A percentile compares a stretch with the other conserved stretches of the same genome.
Evolutionary conservation across 768 basidiomycete species (phyloP).

Genomic region (Boletales sp.): DNA sequence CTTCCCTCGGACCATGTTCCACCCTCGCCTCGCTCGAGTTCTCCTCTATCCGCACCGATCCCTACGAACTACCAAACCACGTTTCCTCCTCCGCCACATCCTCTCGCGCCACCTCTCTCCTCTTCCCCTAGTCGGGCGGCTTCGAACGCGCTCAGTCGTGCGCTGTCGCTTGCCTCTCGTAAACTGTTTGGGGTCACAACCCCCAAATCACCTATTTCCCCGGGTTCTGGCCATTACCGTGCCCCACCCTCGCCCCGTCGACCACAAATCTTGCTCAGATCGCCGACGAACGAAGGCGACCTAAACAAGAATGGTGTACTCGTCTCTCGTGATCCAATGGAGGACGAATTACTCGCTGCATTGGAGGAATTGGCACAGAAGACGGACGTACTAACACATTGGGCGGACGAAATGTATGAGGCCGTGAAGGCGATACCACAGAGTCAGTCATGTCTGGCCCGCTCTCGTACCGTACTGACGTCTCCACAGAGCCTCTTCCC

Average conservation of each 20-base stretch:
- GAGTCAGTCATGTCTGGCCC: constrained; percentile 47
- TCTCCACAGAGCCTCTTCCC: constrained; percentile 64
- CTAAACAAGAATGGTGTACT: constrained; percentile 17
- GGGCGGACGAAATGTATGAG: constrained; percentile 94
- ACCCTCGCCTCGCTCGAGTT: constrained; percentile 20
- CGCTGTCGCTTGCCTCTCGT: constrained; percentile 75
- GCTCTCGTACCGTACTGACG: constrained; percentile 2
- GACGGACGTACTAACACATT: constrained; percentile 87
- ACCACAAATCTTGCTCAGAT: constrained; percentile 45
- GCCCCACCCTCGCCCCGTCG: constrained; percentile 55
- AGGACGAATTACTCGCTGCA: constrained; percentile 74
- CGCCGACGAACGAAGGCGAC: constrained; percentile 38
- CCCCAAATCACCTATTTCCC: constrained; percentile 34
- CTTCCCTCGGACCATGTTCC: constrained; percentile 34
- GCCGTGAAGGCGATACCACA: constrained; percentile 81
- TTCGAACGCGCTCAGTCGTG: constrained; percentile 73
- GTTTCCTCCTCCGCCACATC: constrained; percentile 63
- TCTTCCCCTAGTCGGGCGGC: constrained; percentile 67
- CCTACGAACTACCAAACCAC: constrained; percentile 41
- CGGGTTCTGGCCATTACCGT: constrained; percentile 36
- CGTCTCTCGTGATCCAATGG: constrained; percentile 59
- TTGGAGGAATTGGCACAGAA: constrained; percentile 95
- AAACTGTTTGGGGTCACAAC: constrained; percentile 67
- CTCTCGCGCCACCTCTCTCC: constrained; percentile 51
- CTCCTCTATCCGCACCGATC: constrained; percentile 21